Evolutionary conservation across 345 rosid species (phyloP).

Genomic region (Hypericum androsaemum): DNA sequence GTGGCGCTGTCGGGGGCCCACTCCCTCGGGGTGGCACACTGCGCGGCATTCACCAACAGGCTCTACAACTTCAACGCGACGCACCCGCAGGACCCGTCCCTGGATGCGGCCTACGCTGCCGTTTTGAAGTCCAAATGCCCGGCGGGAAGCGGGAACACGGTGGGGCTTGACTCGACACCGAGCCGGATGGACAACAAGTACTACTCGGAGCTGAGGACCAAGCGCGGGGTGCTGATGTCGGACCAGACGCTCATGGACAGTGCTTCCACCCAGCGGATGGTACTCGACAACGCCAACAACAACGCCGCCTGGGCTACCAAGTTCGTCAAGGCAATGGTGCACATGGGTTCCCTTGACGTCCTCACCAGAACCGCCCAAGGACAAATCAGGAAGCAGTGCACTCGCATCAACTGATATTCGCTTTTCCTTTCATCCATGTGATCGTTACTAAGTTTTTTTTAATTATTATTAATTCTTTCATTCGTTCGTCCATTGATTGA

Average conservation of each 20-base stretch:
- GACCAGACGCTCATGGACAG: constrained; percentile 4
- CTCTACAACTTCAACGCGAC: no score
- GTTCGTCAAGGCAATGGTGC: constrained; percentile 2
- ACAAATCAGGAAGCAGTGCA: not conserved
- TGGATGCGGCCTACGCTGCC: not conserved
- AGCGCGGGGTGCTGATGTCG: not conserved
- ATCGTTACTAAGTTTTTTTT: no score
- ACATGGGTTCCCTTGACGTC: constrained; percentile 2
- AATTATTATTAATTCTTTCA: no score
- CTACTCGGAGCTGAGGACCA: not conserved
- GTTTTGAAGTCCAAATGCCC: no score
- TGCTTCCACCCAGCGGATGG: not conserved
- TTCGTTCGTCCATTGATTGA: no score
- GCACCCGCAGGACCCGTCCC: constrained; percentile 1
- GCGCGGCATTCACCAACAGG: no score
- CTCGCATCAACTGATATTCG: not conserved
- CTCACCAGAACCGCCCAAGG: not conserved
- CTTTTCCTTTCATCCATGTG: no score
- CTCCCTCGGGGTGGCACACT: no score
- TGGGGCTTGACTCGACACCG: no score
- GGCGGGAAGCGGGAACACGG: no score
- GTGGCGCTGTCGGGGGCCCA: no score
- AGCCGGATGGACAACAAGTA: not conserved
- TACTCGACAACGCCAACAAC: not conserved
- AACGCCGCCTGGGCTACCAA: not conserved